phyloP scores from a whole-genome alignment of 495 filamentous ascomycete species.

The Penicillium angulare region DNA sequence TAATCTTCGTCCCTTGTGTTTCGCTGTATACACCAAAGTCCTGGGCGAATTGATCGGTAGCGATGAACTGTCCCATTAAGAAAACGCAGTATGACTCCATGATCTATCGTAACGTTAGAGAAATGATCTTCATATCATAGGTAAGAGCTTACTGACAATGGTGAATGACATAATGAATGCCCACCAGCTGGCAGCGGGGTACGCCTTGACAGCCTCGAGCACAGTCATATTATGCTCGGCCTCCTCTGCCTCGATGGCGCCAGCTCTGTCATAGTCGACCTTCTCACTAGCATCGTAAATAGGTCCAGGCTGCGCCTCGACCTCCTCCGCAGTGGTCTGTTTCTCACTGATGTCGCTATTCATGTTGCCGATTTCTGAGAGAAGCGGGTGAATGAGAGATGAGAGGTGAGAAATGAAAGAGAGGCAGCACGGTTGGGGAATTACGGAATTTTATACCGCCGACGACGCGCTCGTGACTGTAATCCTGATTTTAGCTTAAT shows the following conservation, averaged over 20 bases:
- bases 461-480: conserved; percentile 20
- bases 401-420: conserved; percentile 22
- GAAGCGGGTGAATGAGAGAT: conserved; percentile 27
- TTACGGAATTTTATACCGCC: conserved; percentile 32
- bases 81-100: conserved; percentile 50
- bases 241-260: conserved; percentile 45
- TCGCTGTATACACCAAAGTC: conserved; percentile 27
- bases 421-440: conserved; percentile 26
- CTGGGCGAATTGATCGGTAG: conserved; percentile 3
- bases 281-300: conserved; percentile 45
- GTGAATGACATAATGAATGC: conserved; percentile 53
- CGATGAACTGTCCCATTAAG: conserved; percentile 31
- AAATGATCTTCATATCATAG: conserved; percentile 18
- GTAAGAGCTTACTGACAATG: conserved; percentile 47
- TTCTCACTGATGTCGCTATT: conserved; percentile 36
- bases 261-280: conserved; percentile 43
- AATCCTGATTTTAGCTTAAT: conserved; percentile 23
- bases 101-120: conserved; percentile 36
- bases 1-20: conserved; percentile 26
- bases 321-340: conserved; percentile 31
- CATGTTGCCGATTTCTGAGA: conserved; percentile 39
- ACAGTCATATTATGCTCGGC: conserved; percentile 47
- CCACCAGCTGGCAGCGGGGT: conserved; percentile 49
- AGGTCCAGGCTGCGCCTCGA: conserved; percentile 40
- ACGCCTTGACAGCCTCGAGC: conserved; percentile 44